Base-by-base conservation (phyloP, 2,329 filamentous ascomycete species). In the Hypoxylon sp. region DNA sequence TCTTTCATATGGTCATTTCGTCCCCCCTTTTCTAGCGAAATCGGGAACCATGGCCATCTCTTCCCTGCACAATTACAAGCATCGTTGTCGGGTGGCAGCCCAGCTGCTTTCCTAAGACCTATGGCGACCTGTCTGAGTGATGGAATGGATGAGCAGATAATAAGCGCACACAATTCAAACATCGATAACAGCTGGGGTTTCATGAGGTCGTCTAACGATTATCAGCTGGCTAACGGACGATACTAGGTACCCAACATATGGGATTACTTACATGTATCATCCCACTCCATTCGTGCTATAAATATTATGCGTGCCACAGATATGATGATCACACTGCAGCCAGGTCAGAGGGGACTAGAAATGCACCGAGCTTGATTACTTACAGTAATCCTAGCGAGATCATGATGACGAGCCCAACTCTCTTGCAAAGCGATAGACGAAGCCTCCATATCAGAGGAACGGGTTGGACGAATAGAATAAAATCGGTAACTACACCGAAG, bases 111-210 rank as follows among this genome's bases (percentile, higher is more conserved):
- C n/a, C n/a, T n/a, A n/a, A 69, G 59, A 20, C 57, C 60, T 1
- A 66, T 55, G n/a, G 64, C 55, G 13, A 69, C 52, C 21, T 66
- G 65, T 32, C 65, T 61, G 5, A 70, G 46, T 4, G 67, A 69
- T 2, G 66, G 68, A 16, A 70, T 66, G 34, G 62, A 68, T 4
- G 68, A 67, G 55, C 67, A 70, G 13, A 68, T 57, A 6, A 72
- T 59, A 2, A 71, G 62, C n/a, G 64, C 55, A 36, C 62, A 66
- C 5, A 69, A 50, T 45, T 71, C 64, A 11, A 63, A 62, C 54
- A 65, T 58, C 7, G 68, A 66, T 67, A 65, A 69, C 23, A 70
- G 60, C 20, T 67, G 50, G 1, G 67, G 62, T 4, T 67, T 57
- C 6, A 53, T 50, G 7, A 67, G 56, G 25, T 65, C 45, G 20